Evolutionary conservation across 1,139 yeast genomes (phyloP), one percentile per base, ranked within the genome.

Genomic region (Blastobotrys malaysiensis): DNA sequence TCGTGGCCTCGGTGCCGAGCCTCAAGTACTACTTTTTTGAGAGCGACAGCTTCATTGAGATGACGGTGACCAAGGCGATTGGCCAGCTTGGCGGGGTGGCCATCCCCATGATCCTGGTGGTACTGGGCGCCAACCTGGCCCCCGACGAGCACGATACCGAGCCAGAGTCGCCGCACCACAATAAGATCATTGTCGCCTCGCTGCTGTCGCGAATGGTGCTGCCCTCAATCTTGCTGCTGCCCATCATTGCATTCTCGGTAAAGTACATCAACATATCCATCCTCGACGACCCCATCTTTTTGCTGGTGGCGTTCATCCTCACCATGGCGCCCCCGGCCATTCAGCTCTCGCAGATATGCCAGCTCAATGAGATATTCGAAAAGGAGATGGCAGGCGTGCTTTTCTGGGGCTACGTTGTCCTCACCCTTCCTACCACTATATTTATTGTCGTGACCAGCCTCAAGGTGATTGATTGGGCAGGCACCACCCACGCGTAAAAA

Each of bases 251-350:
- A 2, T 60, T 81, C 16, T 73, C 82, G 54, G 93, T 86, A 59
- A 84, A 84, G 69, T 86, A 75, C 67, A 69, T 85, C 57, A 77
- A 78, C 53, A 75, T 86, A 22, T 84, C 91, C 46, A 86, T 88
- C 50, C 74, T 88, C 65, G 91, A 86, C 69, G 96, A 88, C 68
- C 96, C 96, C 19, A 86, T 88, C 55, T 88, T 88, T 65, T 73
- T 87, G 61, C 81, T 87, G 56, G 90, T 88, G 44, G 80, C 88
- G 22, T 88, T 88, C 63, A 75, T 87, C 20, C 77, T 87, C 50
- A 86, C 93, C 5, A 79, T 86, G 2, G 81, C 91, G 1, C 95
- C 95, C 1, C 95, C 95, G 0, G 95, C 95, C 5, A 86, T 87
- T 63, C 95, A 87, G 72, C 77, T 87, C 51, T 83, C 90, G 43